Evolutionary conservation across 2,329 filamentous ascomycete species (phyloP).

Genomic region (Aschersonia sp.): DNA sequence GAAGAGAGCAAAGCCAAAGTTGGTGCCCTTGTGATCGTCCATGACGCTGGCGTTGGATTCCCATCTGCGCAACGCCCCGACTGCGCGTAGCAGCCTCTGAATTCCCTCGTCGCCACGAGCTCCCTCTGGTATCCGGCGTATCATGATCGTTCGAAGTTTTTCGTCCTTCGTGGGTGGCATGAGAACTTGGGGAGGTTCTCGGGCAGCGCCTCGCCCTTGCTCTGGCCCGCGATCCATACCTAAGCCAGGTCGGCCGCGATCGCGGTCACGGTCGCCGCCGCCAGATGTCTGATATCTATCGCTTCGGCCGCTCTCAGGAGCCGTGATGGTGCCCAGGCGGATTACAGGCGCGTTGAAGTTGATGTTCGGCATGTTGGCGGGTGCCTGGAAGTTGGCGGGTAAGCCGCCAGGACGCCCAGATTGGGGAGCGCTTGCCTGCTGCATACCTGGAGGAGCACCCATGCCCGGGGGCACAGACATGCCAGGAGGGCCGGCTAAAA

Average conservation of each 20-base stretch:
- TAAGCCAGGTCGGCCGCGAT: conserved; percentile 30
- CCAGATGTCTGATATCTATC: conserved; percentile 15
- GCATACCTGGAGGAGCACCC: conserved; percentile 68
- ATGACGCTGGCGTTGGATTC: conserved; percentile 50
- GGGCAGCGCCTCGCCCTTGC: conserved; percentile 48
- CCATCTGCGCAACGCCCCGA: conserved; percentile 73
- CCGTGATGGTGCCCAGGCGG: conserved; percentile 70
- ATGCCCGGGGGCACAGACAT: conserved; percentile 67
- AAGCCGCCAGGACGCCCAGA: conserved; percentile 69
- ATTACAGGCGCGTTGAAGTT: conserved; percentile 97
- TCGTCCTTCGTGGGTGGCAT: conserved; percentile 81
- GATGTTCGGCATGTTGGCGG: conserved; percentile 88
- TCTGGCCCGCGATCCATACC: conserved; percentile 54
- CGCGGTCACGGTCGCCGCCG: conserved; percentile 9
- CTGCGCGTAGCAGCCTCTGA: conserved; percentile 62
- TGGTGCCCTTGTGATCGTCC: conserved; percentile 61
- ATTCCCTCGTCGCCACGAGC: conserved; percentile 63
- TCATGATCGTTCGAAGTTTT: conserved; percentile 78
- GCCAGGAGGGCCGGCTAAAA: conserved; percentile 58
- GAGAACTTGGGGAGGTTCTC: conserved; percentile 56
- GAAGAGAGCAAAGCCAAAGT: conserved; percentile 92
- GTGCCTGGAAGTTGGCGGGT: conserved; percentile 73
- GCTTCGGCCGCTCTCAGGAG: conserved; percentile 24
- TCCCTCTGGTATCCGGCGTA: conserved; percentile 73
- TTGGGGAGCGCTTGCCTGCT: conserved; percentile 58